Evolutionary conservation across 805 yeast genomes (phyloP).

Genomic region (Metschnikowia orientalis): DNA sequence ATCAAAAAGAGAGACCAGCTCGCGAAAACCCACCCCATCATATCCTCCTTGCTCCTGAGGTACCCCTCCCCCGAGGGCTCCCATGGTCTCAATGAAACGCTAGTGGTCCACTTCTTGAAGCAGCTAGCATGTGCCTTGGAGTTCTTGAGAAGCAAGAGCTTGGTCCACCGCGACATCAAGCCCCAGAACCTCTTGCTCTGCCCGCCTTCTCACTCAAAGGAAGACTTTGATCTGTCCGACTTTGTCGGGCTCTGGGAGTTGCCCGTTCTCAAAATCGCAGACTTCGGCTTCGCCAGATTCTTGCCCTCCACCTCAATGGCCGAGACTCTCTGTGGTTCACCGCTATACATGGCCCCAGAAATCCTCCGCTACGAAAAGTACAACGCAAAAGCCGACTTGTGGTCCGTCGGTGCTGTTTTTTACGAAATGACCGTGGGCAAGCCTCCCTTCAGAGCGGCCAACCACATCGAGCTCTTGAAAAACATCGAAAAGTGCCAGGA

Average conservation of each 20-base stretch:
- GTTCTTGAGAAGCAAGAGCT: conserved; percentile 74
- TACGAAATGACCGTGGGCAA: conserved; percentile 96
- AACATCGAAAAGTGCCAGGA: conserved; percentile 82
- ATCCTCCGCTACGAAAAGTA: conserved; percentile 90
- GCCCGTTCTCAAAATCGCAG: conserved; percentile 91
- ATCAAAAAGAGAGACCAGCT: conserved; percentile 74
- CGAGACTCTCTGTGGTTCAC: conserved; percentile 96
- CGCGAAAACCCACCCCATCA: conserved; percentile 69
- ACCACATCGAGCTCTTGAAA: conserved; percentile 84
- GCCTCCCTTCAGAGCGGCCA: conserved; percentile 92
- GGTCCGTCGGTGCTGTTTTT: conserved; percentile 97
- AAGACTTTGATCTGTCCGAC: conserved; percentile 51
- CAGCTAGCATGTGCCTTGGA: conserved; percentile 82
- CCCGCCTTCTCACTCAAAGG: conserved; percentile 70
- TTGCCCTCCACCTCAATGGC: conserved; percentile 92
- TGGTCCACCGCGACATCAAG: conserved; percentile 92
- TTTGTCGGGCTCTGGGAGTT: conserved; percentile 82
- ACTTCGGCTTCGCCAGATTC: conserved; percentile 95
- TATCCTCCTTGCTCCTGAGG: conserved; percentile 67
- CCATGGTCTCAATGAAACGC: conserved; percentile 72
- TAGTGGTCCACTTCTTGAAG: conserved; percentile 79
- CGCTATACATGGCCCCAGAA: conserved; percentile 98
- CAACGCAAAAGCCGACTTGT: conserved; percentile 93
- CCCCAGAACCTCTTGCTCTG: conserved; percentile 84
- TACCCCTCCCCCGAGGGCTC: conserved; percentile 79